These are phyloP conservation scores for Hypoxylon sp. DNA, from an alignment of 2,329 filamentous ascomycete species.

Conservation along the genomic window DNA sequence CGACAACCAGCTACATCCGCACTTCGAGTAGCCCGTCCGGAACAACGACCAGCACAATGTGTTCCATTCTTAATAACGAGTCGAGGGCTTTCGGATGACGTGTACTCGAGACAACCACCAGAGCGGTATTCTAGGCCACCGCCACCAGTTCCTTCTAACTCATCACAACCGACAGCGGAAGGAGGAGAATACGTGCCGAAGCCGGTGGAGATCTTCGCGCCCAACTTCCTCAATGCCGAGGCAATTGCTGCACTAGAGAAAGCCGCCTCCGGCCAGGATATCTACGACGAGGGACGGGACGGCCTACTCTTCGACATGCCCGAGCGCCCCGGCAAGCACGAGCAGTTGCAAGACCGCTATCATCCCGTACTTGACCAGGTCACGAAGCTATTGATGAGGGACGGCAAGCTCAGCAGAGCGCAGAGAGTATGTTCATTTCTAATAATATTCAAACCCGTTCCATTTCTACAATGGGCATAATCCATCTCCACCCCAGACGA, in stretches of 20 bases:
- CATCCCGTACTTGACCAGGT: slow-evolving; percentile 88
- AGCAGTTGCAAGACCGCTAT: slow-evolving; percentile 84
- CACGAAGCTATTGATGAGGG: slow-evolving; percentile 89
- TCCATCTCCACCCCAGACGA: no score
- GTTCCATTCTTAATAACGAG: slow-evolving; percentile 39
- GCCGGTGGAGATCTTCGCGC: slow-evolving; percentile 48
- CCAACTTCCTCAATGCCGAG: slow-evolving; percentile 52
- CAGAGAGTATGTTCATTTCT: slow-evolving; percentile 76
- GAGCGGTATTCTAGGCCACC: slow-evolving; percentile 25
- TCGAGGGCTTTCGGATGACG: slow-evolving; percentile 47
- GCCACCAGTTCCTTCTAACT: slow-evolving; percentile 20
- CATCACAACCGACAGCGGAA: slow-evolving; percentile 6
- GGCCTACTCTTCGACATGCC: slow-evolving; percentile 88
- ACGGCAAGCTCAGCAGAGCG: slow-evolving; percentile 92
- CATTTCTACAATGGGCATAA: no score
- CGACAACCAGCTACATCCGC: slow-evolving; percentile 38
- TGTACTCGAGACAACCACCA: slow-evolving; percentile 35
- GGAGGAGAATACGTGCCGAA: slow-evolving; percentile 28
- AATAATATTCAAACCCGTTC: no score
- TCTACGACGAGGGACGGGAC: slow-evolving; percentile 55
- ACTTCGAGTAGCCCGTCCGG: slow-evolving; percentile 17
- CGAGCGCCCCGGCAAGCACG: slow-evolving; percentile 65
- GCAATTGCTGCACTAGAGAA: slow-evolving; percentile 52
- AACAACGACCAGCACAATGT: slow-evolving; percentile 23
- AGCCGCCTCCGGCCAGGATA: slow-evolving; percentile 49